Percentiles rank a stretch among this genome's conserved stretches.
phyloP scores from a whole-genome alignment of 1,139 yeast species.

The Candida freyschussii region DNA sequence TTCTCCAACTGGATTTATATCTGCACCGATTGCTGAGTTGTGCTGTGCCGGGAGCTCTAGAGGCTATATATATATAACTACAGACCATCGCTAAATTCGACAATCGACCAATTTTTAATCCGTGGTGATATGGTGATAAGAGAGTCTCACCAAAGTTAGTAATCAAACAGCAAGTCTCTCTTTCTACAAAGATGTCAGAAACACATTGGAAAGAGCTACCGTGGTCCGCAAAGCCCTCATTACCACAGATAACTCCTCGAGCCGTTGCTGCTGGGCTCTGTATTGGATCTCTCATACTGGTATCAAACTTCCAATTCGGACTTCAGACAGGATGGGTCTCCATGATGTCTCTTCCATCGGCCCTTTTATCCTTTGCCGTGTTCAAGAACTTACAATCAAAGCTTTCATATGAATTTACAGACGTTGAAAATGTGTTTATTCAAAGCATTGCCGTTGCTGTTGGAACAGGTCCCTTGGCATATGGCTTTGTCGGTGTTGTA shows the following conservation, averaged over 20 bases:
- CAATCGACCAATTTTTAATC: too few relatives aligned
- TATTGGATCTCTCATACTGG: slow-evolving; percentile 76
- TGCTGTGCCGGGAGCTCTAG: too few relatives aligned
- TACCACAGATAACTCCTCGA: slow-evolving; percentile 60
- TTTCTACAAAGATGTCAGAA: too few relatives aligned
- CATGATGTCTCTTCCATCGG: slow-evolving; percentile 98
- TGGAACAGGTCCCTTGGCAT: slow-evolving; percentile 95
- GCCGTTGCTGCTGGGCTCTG: slow-evolving; percentile 68
- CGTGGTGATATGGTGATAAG: too few relatives aligned
- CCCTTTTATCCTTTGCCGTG: slow-evolving; percentile 77
- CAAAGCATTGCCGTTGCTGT: slow-evolving; percentile 95
- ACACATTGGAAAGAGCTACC: slow-evolving; percentile 20
- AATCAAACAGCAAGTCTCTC: too few relatives aligned
- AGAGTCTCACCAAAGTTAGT: too few relatives aligned
- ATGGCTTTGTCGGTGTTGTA: slow-evolving; percentile 91
- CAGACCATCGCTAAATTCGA: too few relatives aligned
- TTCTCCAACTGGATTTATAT: too few relatives aligned
- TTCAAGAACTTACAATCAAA: slow-evolving; percentile 50
- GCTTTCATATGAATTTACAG: slow-evolving; percentile 53
- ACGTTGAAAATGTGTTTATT: slow-evolving; percentile 87
- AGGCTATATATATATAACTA: too few relatives aligned
- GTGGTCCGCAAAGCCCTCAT: slow-evolving; percentile 33
- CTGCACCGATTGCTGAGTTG: too few relatives aligned
- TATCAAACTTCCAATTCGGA: slow-evolving; percentile 94
- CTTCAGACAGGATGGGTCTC: slow-evolving; percentile 98